These are phyloP conservation scores for Periconia sp. DNA, from an alignment of 2,329 filamentous ascomycete species.

Conservation along the genomic window DNA sequence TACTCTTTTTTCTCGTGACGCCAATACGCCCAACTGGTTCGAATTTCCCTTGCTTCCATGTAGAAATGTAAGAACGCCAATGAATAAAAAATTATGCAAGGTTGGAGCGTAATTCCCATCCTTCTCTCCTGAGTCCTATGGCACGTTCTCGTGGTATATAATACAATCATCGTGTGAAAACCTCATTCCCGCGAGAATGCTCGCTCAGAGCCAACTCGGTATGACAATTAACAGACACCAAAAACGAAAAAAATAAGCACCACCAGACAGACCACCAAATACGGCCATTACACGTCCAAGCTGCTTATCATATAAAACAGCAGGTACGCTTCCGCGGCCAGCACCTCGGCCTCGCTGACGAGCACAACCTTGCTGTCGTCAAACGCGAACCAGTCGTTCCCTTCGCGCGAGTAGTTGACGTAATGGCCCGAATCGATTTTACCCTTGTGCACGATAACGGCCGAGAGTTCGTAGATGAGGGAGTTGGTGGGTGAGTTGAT, in stretches of 20 bases:
- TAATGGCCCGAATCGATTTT: slow-evolving; percentile 93
- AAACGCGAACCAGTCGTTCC: slow-evolving; percentile 90
- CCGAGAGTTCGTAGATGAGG: slow-evolving; percentile 83
- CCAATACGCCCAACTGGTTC: too few species aligned
- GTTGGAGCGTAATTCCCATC: too few species aligned
- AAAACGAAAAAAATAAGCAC: not conserved
- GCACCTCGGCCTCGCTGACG: slow-evolving; percentile 80
- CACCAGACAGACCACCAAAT: not conserved
- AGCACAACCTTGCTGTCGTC: slow-evolving; percentile 92
- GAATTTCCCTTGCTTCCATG: too few species aligned
- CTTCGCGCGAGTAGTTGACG: slow-evolving; percentile 82
- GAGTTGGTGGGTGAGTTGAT: slow-evolving; percentile 45
- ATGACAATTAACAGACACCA: not conserved
- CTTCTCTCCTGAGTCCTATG: too few species aligned
- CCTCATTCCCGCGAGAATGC: not conserved
- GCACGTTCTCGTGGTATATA: not conserved
- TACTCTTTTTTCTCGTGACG: too few species aligned
- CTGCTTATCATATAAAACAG: slow-evolving; percentile 69
- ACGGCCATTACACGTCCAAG: slow-evolving; percentile 26
- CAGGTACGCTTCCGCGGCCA: slow-evolving; percentile 84
- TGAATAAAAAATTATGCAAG: too few species aligned
- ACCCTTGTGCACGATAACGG: slow-evolving; percentile 90
- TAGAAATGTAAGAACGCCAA: too few species aligned
- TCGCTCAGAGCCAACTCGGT: too few species aligned
- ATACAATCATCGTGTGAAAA: not conserved